phyloP scores from a whole-genome alignment of 2,329 filamentous ascomycete species.

The Epichloe aotearoae region DNA sequence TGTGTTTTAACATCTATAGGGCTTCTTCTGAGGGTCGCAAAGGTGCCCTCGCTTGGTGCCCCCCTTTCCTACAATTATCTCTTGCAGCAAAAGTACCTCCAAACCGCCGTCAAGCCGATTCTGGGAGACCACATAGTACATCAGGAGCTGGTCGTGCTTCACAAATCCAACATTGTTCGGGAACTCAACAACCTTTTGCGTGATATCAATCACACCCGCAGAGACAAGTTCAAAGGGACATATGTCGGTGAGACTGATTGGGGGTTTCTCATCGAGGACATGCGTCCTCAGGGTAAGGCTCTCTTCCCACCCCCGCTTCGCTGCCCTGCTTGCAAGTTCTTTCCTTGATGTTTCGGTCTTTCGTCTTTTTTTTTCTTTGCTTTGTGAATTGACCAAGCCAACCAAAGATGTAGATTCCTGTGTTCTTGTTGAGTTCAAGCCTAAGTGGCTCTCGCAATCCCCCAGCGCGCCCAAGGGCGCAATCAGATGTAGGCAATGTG shows the following conservation, averaged over 20 bases:
- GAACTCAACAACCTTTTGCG: slow-evolving; percentile 41
- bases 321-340: not conserved
- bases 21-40: slow-evolving; percentile 26
- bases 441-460: slow-evolving; percentile 72
- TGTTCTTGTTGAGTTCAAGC: slow-evolving; percentile 60
- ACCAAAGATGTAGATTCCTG: slow-evolving; percentile 16
- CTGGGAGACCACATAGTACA: slow-evolving; percentile 21
- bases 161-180: slow-evolving; percentile 22
- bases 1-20: slow-evolving; percentile 11
- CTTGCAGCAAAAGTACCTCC: slow-evolving; percentile 24
- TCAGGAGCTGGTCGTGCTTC: slow-evolving; percentile 25
- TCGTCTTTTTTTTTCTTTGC: not conserved
- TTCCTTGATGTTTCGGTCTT: slow-evolving; percentile 1
- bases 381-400: not conserved
- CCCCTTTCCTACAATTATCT: slow-evolving; percentile 24
- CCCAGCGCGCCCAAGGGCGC: slow-evolving; percentile 49
- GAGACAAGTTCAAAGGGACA: slow-evolving; percentile 34
- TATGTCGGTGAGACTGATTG: slow-evolving; percentile 42
- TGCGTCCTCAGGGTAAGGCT: slow-evolving; percentile 31
- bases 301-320: not conserved
- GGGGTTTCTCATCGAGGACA: slow-evolving; percentile 63
- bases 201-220: slow-evolving; percentile 30
- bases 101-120: slow-evolving; percentile 20
- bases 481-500: slow-evolving; percentile 62
- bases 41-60: slow-evolving; percentile 18